Evolutionary conservation across 2,329 filamentous ascomycete species (phyloP), one percentile per base, ranked within the genome.

Genomic region (Dactylellina leptospora): DNA sequence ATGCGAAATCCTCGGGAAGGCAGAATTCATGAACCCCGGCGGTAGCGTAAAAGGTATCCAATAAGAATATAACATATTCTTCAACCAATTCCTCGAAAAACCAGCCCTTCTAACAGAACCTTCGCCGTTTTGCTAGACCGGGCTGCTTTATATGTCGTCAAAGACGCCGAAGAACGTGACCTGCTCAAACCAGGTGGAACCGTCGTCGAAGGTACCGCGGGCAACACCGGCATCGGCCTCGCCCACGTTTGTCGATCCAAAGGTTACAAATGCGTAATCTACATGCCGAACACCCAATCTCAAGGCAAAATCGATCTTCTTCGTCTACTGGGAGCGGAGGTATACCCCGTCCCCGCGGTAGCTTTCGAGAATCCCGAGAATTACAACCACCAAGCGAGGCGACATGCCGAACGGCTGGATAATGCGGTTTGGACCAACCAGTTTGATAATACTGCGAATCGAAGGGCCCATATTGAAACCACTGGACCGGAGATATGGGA

Each of bases 361-460:
- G 89, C 95, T 2, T 97, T 96, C 78, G 93, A 97, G 74, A 91
- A 97, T 82, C 91, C 92, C 13, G 84, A 92, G 45, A 99, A 99
- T 82, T 99, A 97, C 85, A 99, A 99, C 82, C 93, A 97, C 82
- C 93, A 96, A 83, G 95, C 95, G 3, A 86, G 85, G 70, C 84
- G 93, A 42, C 93, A 97, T 81, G 95, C 95, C n/a, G 92, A 95
- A 79, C 20, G 22, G 23, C 44, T 66, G 42, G 60, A 45, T 13
- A 95, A 95, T 77, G 92, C 93, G 6, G 93, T 97, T 11, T 99
- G 95, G 95, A 99, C 95, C 45, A 96, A 99, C 81, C 95, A 99
- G 82, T 99, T 99, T 82, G 95, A 99, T 80, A 99, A 99, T 83
- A 88, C 85, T 56, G 95, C 95, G 58, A 99, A 99, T 81, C 86